phyloP scores from a whole-genome alignment of 2,329 filamentous ascomycete genomes.

The Cladosporium velox region DNA sequence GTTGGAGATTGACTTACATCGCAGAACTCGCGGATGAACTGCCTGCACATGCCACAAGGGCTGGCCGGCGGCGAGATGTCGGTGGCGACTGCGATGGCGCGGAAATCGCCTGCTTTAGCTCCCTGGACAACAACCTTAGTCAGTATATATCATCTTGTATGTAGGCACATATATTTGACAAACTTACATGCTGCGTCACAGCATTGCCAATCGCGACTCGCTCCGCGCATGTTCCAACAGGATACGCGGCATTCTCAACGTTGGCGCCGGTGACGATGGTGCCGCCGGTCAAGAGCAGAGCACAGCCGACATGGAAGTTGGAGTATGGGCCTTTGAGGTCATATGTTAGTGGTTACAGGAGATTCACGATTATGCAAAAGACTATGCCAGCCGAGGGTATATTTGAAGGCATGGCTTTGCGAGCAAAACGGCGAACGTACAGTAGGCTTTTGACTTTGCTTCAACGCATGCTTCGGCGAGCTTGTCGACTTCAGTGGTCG shows the following conservation, averaged over 20 bases:
- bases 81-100: constrained; percentile 81
- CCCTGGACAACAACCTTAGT: constrained; percentile 26
- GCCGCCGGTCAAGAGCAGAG: constrained; percentile 61
- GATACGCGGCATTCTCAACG: constrained; percentile 90
- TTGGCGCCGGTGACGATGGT: constrained; percentile 72
- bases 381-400: background rate
- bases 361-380: background rate
- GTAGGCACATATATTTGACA: background rate
- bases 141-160: background rate
- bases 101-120: constrained; percentile 57
- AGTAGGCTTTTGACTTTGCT: constrained; percentile 81
- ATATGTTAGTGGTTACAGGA: background rate
- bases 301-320: constrained; percentile 84
- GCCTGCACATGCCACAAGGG: constrained; percentile 94
- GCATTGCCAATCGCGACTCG: constrained; percentile 83
- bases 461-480: constrained; percentile 65
- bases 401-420: background rate
- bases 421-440: constrained; percentile 48
- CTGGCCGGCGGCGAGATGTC: constrained; percentile 56
- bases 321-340: constrained; percentile 70
- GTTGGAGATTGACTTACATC: constrained; percentile 34
- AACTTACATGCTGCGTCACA: constrained; percentile 50
- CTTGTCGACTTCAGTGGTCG: constrained; percentile 62
- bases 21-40: constrained; percentile 63
- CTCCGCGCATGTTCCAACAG: constrained; percentile 94